phyloP scores from a whole-genome alignment of 495 filamentous ascomycete species.

The Xylona heveae region DNA sequence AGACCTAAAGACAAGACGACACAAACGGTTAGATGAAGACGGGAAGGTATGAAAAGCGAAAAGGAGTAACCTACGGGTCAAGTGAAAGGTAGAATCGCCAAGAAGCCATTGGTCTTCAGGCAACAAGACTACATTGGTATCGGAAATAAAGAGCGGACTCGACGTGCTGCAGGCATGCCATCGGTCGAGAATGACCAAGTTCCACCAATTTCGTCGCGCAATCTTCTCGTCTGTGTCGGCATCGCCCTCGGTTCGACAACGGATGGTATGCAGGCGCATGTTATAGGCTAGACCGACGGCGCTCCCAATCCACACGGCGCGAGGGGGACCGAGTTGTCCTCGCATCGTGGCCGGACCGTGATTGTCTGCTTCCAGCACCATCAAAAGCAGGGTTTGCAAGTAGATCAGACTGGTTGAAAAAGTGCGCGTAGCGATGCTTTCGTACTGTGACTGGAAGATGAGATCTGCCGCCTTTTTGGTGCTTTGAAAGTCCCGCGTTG shows the following conservation, averaged over 20 bases:
- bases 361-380: slow-evolving; percentile 37
- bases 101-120: slow-evolving; percentile 43
- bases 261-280: slow-evolving; percentile 28
- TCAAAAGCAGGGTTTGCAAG: slow-evolving; percentile 39
- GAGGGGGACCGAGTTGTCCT: slow-evolving; percentile 14
- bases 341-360: slow-evolving; percentile 19
- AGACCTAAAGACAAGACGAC: slow-evolving; percentile 9
- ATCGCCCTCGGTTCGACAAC: slow-evolving; percentile 21
- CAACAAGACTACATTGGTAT: slow-evolving; percentile 36
- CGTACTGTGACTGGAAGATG: slow-evolving; percentile 29
- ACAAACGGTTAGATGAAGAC: neutral
- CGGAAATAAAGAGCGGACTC: slow-evolving; percentile 31
- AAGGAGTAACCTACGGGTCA: slow-evolving; percentile 39
- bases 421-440: slow-evolving; percentile 20
- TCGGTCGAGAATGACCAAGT: slow-evolving; percentile 48
- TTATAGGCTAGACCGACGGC: slow-evolving; percentile 37
- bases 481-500: slow-evolving; percentile 13
- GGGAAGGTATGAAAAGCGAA: neutral
- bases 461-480: slow-evolving; percentile 26
- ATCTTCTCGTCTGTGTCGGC: slow-evolving; percentile 48
- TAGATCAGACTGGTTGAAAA: slow-evolving; percentile 31
- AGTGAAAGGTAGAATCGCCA: slow-evolving; percentile 38
- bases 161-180: slow-evolving; percentile 54
- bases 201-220: slow-evolving; percentile 51
- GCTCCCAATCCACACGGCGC: slow-evolving; percentile 24